Base-by-base conservation (phyloP, 345 rosid genomes). In the Litchi chinensis region DNA sequence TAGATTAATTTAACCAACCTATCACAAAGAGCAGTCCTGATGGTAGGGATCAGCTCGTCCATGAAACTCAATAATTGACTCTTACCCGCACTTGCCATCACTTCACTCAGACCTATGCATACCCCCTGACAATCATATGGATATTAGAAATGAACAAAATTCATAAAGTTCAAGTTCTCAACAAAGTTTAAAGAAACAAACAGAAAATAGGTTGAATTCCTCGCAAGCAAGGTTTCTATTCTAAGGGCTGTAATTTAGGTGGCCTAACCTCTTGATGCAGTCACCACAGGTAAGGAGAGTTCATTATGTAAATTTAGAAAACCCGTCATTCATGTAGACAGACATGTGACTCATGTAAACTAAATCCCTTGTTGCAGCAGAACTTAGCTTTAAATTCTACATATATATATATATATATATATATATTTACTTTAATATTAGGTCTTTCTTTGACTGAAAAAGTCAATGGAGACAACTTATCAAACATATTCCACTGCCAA, bases 71-170 rank as follows among this genome's bases (percentile, higher is more conserved):
- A 83, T 77, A 96, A 85, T 82, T 96, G 99, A 86, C 90, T 93
- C 87, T 82, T 93, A 66, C 94, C 98, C 83, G 99, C 99, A 90
- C 99, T 86, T 74, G 89, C 98, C 99, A 96, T 96, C 82, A 96
- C 98, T 87, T 96, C 98, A 87, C 95, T 96, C 88, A 94, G 83
- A 71, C 99, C 99, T 84, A 90, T 92, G 90, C 99, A 96, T 19
- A 96, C 98, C 71, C 99, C 99, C 99, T 94, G 85, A 67, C 70
- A 86, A 75, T 26, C 76, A 77, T 73, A 52, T n/a, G 10, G 54
- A 73, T 44, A 70, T 81, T 19, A 83, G 78, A 77, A 40, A 72
- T 65, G 8, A 64, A 65, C 28, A 67, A 52, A 60, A 68, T 10
- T 9, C 16, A 72, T 8, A 15, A 40, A 64, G 7, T 44, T 10